phyloP scores from a whole-genome alignment of 352 stramenopile genomes.

The Pythium brachiatum region DNA sequence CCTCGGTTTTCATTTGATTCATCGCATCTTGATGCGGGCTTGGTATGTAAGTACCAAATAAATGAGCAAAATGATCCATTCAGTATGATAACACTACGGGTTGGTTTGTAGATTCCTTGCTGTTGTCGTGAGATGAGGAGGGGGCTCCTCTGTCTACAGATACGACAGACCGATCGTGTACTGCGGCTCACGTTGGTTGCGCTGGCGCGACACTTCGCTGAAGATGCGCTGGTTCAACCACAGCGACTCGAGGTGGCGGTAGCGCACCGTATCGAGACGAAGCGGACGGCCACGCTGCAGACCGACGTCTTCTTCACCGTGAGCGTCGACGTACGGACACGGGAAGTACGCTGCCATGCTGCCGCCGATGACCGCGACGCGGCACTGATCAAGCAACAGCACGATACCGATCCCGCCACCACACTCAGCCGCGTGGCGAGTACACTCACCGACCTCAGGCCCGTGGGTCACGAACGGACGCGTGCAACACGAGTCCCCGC shows the following conservation, averaged over 20 bases:
- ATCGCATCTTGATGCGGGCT: no score
- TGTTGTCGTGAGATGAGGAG: not conserved
- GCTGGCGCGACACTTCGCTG: slow-evolving; percentile 79
- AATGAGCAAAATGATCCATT: not conserved
- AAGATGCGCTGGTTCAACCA: slow-evolving; percentile 86
- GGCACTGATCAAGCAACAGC: slow-evolving; percentile 82
- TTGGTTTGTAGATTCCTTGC: no score
- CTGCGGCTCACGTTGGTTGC: slow-evolving; percentile 84
- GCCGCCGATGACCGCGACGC: slow-evolving; percentile 75
- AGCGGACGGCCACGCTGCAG: slow-evolving; percentile 78
- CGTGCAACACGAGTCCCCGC: slow-evolving; percentile 81
- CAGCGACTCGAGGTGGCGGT: slow-evolving; percentile 73
- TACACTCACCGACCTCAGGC: slow-evolving; percentile 80
- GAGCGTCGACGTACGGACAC: slow-evolving; percentile 80
- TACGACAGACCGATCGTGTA: slow-evolving; percentile 87
- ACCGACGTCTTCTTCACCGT: slow-evolving; percentile 83
- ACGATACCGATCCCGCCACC: slow-evolving; percentile 82
- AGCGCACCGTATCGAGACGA: slow-evolving; percentile 70
- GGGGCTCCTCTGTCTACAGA: no score
- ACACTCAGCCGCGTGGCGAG: slow-evolving; percentile 79
- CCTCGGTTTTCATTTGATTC: not conserved
- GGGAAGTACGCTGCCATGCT: slow-evolving; percentile 87
- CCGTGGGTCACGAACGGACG: slow-evolving; percentile 72
- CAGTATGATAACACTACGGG: not conserved
- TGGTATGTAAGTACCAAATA: no score